Evolutionary conservation across 2,329 filamentous ascomycete genomes (phyloP), one percentile per base, ranked within the genome.

Genomic region (Phoma herbarum): DNA sequence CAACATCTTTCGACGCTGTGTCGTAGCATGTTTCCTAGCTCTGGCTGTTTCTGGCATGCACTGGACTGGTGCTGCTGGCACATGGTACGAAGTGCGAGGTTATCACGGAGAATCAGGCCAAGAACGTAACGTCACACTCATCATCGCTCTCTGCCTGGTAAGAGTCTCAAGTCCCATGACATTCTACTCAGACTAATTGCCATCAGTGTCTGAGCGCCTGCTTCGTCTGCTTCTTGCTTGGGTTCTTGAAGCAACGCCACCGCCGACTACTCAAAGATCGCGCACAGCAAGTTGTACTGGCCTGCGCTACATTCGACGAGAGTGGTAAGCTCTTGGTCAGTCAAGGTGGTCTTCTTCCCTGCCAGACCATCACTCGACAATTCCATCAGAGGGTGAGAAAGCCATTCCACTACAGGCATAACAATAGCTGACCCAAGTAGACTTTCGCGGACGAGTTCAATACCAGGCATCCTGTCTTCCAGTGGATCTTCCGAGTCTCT

Each of bases 401-500:
- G 70, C 50, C 88, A 10, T 25, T 11, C 12, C 9, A 84, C n/a
- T 88, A 88, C 6, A 25, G n/a, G 26, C 4, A n/a, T 23, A 4
- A n/a, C 29, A 20, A 4, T 28, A 4, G 35, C 64, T 73, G 54
- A 71, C 46, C 16, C 16, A 1, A 20, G 10, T 33, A 75, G 72
- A 87, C 86, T 26, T 86, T 89, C 52, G 86, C 88, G 59, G 91
- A 96, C 60, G 86, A 88, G 14, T 93, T 97, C 69, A 88, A 87
- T 55, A 87, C 88, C 23, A 85, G 86, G 0, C 92, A 96, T 71
- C 86, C 90, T 0, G 86, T 93, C 1, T 96, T 95, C 76, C 87
- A 93, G 48, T 96, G 93, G 93, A 89, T 95, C 69, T 96, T 91
- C 72, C 86, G 90, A 56, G 90, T 92, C 2, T 91, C 90, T 7